Conservation (phyloP, 2,329 filamentous ascomycete species). For the Alternaria gaisen region DNA sequence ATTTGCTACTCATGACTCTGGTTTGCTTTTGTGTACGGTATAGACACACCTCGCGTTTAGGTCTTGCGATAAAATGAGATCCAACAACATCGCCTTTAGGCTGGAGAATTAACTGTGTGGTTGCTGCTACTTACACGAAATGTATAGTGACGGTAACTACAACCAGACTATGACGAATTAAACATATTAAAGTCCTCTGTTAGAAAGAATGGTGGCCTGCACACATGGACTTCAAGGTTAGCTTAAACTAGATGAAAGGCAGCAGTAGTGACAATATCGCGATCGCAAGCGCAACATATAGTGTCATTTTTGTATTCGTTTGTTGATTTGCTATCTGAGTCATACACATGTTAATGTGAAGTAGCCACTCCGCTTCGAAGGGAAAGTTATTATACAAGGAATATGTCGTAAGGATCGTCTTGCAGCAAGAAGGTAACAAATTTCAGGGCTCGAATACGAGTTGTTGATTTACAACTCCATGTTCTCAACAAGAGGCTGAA, state of each 20-base stretch:
- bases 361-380: not conserved
- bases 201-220: not conserved
- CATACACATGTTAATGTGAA: slow-evolving; percentile 8
- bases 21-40: not conserved
- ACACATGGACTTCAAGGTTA: not conserved
- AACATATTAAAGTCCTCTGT: not conserved
- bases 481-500: slow-evolving; percentile 45
- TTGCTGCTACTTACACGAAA: not conserved
- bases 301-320: not conserved
- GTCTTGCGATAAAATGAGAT: not conserved
- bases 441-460: not conserved
- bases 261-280: not conserved
- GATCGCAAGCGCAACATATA: not conserved
- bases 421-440: not conserved
- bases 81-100: not conserved
- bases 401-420: slow-evolving; percentile 13
- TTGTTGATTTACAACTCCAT: slow-evolving; percentile 38
- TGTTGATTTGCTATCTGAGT: not conserved
- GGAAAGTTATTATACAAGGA: slow-evolving; percentile 4
- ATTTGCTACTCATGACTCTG: not conserved
- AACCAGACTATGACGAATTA: not conserved
- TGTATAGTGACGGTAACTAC: rapidly evolving
- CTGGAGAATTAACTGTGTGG: not conserved
- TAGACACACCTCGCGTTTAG: slow-evolving; percentile 4
- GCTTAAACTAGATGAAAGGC: not conserved